Base-by-base conservation (phyloP, 495 filamentous ascomycete genomes). In the Collariella sp. region DNA sequence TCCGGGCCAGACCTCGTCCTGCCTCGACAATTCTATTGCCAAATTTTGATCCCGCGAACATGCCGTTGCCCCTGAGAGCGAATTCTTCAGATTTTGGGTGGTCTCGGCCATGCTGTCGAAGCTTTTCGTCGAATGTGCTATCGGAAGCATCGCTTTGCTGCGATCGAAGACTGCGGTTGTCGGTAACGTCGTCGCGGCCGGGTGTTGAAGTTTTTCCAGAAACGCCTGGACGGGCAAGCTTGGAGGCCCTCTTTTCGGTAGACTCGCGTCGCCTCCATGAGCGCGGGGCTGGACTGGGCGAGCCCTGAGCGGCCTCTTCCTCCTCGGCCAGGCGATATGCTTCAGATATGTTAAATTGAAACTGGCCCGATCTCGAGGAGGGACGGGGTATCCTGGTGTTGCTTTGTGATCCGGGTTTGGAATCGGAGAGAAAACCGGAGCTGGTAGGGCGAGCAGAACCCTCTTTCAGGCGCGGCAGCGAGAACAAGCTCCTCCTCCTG, bases 241-340 rank as follows among this genome's bases (percentile, higher is more conserved):
- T 66, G n/a, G 58, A 62, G 12, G 59, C 45, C 20, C 52, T 41
- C 20, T 57, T 54, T 42, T 58, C 62, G 51, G 55, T 53, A 7
- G 62, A 60, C 3, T 63, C 63, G 26, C 65, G 66, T 23, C 65
- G 64, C 13, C 67, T 68, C 55, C 65, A 70, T 5, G 61, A 41
- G 23, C 75, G 67, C 9, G 75, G 74, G 3, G 74, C 73, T 5
- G 74, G 74, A 53, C 75, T 78, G 40, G 75, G 75, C 13, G 75
- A 76, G 5, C 63, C 72, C 45, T 72, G 67, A 33, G 67, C 69
- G 43, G 50, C 64, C 39, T 72, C 67, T 26, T 73, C 68, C 55
- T 74, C 72, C 48, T 70, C 57, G 26, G 73, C 74, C 60, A 70
- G 62, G 55, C 56, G 64, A 46, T 70, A 76, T 42, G 75, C 75